phyloP scores from a whole-genome alignment of 2,329 filamentous ascomycete species.

The Neopestalotiopsis sp. region DNA sequence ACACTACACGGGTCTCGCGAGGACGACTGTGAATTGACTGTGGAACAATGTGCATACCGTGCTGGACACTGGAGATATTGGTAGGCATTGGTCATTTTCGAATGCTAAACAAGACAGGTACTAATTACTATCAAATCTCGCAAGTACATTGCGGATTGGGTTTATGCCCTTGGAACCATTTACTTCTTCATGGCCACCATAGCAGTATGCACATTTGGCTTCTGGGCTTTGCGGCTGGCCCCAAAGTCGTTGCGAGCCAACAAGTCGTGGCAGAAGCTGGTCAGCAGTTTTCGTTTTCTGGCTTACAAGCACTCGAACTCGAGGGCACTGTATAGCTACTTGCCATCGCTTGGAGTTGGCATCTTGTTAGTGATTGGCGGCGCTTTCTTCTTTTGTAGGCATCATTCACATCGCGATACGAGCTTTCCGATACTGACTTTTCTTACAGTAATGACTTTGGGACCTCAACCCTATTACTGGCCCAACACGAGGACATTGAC shows the following conservation, averaged over 20 bases:
- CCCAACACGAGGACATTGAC: conserved; percentile 42
- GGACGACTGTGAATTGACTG: conserved; percentile 40
- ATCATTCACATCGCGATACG: background rate
- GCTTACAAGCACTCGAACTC: conserved; percentile 45
- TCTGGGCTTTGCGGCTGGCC: conserved; percentile 37
- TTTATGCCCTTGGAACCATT: conserved; percentile 56
- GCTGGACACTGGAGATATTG: conserved; percentile 53
- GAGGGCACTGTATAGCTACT: conserved; percentile 36
- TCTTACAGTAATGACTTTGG: conserved; percentile 48
- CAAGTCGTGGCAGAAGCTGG: conserved; percentile 36
- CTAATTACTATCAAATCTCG: background rate
- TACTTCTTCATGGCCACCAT: conserved; percentile 58
- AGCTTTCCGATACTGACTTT: conserved; percentile 19
- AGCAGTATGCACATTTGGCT: conserved; percentile 48
- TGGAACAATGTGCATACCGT: conserved; percentile 51
- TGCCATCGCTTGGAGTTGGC: conserved; percentile 49
- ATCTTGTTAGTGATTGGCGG: conserved; percentile 44
- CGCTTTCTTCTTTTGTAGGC: conserved; percentile 50
- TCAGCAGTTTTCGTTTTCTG: conserved; percentile 44
- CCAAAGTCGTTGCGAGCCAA: conserved; percentile 30
- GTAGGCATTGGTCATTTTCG: conserved; percentile 28
- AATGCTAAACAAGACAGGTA: background rate
- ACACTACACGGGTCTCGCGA: conserved; percentile 43
- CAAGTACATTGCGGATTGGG: conserved; percentile 60
- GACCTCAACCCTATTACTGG: conserved; percentile 61